phyloP scores from a whole-genome alignment of 805 yeast species.

The Lipomyces anomalus region DNA sequence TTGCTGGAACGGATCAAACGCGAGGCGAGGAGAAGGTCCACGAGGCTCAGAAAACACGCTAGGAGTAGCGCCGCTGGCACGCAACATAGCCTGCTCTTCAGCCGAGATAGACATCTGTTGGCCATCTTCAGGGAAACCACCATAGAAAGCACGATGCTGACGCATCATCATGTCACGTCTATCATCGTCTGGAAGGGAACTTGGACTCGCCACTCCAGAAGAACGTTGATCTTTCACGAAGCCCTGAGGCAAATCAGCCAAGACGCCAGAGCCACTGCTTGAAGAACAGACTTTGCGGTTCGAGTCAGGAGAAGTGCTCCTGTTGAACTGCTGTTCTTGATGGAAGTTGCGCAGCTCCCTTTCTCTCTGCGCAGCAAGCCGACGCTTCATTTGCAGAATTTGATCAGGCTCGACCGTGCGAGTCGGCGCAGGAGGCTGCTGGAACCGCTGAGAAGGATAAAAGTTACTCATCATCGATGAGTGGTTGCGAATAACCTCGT shows the following conservation, averaged over 20 bases:
- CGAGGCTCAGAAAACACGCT: constrained; percentile 11
- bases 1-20: constrained; percentile 25
- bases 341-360: constrained; percentile 25
- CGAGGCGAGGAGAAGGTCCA: constrained; percentile 20
- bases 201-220: constrained; percentile 18
- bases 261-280: constrained; percentile 8
- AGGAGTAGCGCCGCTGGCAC: constrained; percentile 13
- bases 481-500: constrained; percentile 21
- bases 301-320: constrained; percentile 23
- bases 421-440: constrained; percentile 5
- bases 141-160: constrained; percentile 23
- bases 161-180: constrained; percentile 23
- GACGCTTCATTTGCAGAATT: constrained; percentile 24
- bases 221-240: constrained; percentile 13
- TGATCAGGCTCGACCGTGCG: constrained; percentile 20
- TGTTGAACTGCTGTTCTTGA: constrained; percentile 26
- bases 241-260: constrained; percentile 13
- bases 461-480: constrained; percentile 13
- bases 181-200: constrained; percentile 23
- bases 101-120: background rate
- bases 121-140: constrained; percentile 9
- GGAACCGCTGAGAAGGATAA: constrained; percentile 21
- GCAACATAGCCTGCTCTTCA: constrained; percentile 15
- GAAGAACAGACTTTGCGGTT: constrained; percentile 16
- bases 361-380: constrained; percentile 25